Conservation (phyloP, 768 basidiomycete genomes). For the Astraeus odoratus region DNA sequence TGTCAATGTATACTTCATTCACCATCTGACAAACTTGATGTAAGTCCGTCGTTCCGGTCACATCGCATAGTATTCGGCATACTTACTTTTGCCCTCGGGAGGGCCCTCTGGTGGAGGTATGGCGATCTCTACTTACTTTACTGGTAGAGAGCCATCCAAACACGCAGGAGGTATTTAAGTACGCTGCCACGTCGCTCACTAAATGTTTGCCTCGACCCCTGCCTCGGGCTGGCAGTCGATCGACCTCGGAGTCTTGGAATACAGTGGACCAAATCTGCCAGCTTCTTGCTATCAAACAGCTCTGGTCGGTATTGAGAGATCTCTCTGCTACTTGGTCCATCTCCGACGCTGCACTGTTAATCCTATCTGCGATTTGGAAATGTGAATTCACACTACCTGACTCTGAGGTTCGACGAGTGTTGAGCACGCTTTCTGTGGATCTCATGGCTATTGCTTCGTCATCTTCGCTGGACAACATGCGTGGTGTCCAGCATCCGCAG, state of each 20-base stretch:
- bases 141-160: constrained; percentile 31
- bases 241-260: constrained; percentile 16
- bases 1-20: constrained; percentile 16
- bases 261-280: constrained; percentile 28
- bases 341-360: constrained; percentile 35
- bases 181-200: constrained; percentile 29
- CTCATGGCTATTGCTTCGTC: constrained; percentile 39
- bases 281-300: constrained; percentile 34
- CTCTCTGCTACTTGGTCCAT: constrained; percentile 39
- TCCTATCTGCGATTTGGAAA: constrained; percentile 42
- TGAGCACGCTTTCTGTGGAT: constrained; percentile 44
- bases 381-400: constrained; percentile 36
- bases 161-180: constrained; percentile 27
- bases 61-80: constrained; percentile 4
- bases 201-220: constrained; percentile 26
- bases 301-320: constrained; percentile 49
- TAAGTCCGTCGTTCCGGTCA: constrained; percentile 12
- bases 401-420: constrained; percentile 31
- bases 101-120: constrained; percentile 39
- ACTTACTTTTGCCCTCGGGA: constrained; percentile 2
- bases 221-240: constrained; percentile 2
- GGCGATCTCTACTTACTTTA: constrained; percentile 50
- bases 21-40: constrained; percentile 16
- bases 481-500: constrained; percentile 20
- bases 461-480: constrained; percentile 31